Conservation (phyloP, 2,329 filamentous ascomycete species). For the Bretziella fagacearum region DNA sequence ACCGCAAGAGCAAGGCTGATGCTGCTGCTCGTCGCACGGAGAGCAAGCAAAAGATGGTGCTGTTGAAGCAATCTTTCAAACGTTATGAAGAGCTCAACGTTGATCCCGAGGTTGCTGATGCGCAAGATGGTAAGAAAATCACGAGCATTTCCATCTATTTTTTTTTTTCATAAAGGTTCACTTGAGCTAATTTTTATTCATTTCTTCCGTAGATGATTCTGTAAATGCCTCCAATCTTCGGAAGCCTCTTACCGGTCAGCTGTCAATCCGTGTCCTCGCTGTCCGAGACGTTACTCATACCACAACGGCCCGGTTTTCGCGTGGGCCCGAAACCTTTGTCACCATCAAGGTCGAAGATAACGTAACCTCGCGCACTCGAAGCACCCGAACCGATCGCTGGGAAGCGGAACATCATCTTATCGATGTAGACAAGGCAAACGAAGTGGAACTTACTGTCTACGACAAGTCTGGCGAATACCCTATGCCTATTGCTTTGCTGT, state of each 20-base stretch:
- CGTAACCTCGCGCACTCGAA: conserved; percentile 72
- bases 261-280: conserved; percentile 70
- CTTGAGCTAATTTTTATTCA: conserved; percentile 15
- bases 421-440: conserved; percentile 95
- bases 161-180: too few relatives aligned
- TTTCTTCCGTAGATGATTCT: conserved; percentile 57
- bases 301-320: conserved; percentile 63
- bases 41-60: conserved; percentile 93
- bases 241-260: conserved; percentile 84
- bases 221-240: conserved; percentile 88
- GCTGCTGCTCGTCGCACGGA: conserved; percentile 79
- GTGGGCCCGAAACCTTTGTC: conserved; percentile 88
- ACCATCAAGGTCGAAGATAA: conserved; percentile 94
- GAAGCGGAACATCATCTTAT: conserved; percentile 80
- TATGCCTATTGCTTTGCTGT: conserved; percentile 84
- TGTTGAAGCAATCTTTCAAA: conserved; percentile 89
- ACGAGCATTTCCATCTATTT: too few relatives aligned
- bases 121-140: conserved; percentile 52
- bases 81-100: conserved; percentile 95
- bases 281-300: conserved; percentile 94
- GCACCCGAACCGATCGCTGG: conserved; percentile 78
- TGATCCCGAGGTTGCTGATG: conserved; percentile 66
- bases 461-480: conserved; percentile 85
- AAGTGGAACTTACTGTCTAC: conserved; percentile 94
- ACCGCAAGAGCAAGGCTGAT: conserved; percentile 86